Conservation (phyloP, 352 stramenopile genomes). For the Globisporangium heterothallicum region DNA sequence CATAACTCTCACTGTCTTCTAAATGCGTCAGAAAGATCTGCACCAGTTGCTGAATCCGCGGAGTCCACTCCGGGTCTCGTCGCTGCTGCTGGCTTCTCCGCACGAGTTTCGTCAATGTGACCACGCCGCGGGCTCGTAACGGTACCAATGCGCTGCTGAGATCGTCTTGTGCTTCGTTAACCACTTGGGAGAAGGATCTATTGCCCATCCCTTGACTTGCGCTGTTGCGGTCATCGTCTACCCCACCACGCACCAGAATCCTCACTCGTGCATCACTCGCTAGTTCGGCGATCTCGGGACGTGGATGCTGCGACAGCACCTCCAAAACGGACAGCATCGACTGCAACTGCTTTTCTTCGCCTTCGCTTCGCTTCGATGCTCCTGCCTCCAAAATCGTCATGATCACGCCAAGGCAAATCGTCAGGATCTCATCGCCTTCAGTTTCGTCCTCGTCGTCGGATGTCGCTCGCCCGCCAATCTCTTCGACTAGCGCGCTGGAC, state of each 20-base stretch:
- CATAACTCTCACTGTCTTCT: conserved; percentile 74
- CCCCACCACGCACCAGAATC: conserved; percentile 48
- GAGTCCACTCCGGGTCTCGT: conserved; percentile 35
- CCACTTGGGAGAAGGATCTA: conserved; percentile 45
- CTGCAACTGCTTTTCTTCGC: conserved; percentile 53
- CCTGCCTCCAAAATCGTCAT: conserved; percentile 79
- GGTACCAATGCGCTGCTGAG: conserved; percentile 60
- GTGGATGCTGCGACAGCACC: conserved; percentile 39
- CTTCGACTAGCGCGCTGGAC: not conserved
- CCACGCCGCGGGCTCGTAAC: conserved; percentile 65
- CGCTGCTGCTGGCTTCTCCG: conserved; percentile 43
- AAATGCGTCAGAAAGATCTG: conserved; percentile 59
- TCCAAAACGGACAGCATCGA: conserved; percentile 64
- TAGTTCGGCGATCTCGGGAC: conserved; percentile 66
- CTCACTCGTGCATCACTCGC: conserved; percentile 53
- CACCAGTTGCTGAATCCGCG: conserved; percentile 43
- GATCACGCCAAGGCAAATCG: conserved; percentile 69
- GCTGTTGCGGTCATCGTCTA: conserved; percentile 4
- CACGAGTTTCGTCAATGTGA: conserved; percentile 72
- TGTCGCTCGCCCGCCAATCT: not conserved
- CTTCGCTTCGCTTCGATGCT: conserved; percentile 28
- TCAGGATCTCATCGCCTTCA: conserved; percentile 64
- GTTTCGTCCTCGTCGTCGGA: conserved; percentile 32
- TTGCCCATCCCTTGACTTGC: not conserved
- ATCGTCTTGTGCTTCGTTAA: conserved; percentile 52